Evolutionary conservation across 2,329 filamentous ascomycete species (phyloP), one percentile per base, ranked within the genome.

Genomic region (Exophiala bonariae): DNA sequence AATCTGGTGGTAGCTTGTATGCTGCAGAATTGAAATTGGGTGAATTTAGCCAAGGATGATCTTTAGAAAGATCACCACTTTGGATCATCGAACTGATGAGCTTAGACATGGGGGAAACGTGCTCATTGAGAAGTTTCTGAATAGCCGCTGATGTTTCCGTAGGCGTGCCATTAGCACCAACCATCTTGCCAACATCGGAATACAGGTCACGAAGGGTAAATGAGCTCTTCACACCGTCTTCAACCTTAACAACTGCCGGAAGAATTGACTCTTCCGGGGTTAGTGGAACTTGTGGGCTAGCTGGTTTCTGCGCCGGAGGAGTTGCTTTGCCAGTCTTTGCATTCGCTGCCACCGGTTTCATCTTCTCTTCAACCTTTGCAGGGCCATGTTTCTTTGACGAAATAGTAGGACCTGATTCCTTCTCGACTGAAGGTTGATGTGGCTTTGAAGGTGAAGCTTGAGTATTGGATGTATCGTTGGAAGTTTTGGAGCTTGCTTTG

Each of bases 11-110:
- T 11, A 60, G 49, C 38, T 57, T 57, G 46, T 59, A 60, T 10
- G 43, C 51, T 3, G 54, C 44, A 4, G 50, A 53, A 40, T 47
- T 54, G 49, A 59, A 59, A 65, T 65, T 23, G 66, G 63, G 52
- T 68, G 68, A 41, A 69, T 50, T 17, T 57, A 54, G 70, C 68
- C 40, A 67, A 35, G 44, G 72, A 66, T 26, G 59, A 23, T 74
- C 70, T 47, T 69, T 72, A 28, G 70, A 59, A 1, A 59, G 34
- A 33, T 59, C 57, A 32, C 56, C 56, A 20, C 40, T 47, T 16
- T 50, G 42, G 14, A 58, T 49, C 47, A 59, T 52, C 4, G 52
- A 52, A 3, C 41, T 44, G 20, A 60, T 42, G 28, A 59, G 53
- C 31, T 55, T 57, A 3, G 49, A 41, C 44, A 58, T 48, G 7